Evolutionary conservation across 2,329 filamentous ascomycete genomes (phyloP), one percentile per base, ranked within the genome.

Genomic region (Pleomassaria siparia): DNA sequence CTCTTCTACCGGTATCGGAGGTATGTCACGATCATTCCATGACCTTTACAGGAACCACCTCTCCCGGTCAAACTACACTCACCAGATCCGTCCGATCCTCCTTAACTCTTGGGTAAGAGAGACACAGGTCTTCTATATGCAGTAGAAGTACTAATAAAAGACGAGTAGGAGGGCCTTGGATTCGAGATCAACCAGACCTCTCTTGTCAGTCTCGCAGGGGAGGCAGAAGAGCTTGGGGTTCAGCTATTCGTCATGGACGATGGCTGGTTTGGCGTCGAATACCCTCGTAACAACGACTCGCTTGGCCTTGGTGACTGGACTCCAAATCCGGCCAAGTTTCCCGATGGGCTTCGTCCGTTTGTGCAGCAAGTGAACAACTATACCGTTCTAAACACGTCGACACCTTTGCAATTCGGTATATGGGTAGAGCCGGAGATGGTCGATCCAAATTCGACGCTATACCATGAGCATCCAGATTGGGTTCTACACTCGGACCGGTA

Each of bases 381-480:
- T 5, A 71, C 74, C 2, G 74, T 76, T 0, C 65, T 73, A 2
- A 76, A 79, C 24, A 73, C 77, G 0, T 73, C 75, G 0, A 69
- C 72, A 0, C 73, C 77, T 2, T 63, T 87, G 39, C 73, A 76
- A 11, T 87, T 87, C 53, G 84, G 84, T 13, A 74, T 87, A 3
- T 87, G 84, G 84, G 75, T 87, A 2, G 84, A 87, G 60, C 83
- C 83, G 0, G 84, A 87, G 56, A 87, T 87, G 84, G 78, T 86
- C 41, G 85, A 82, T 47, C 79, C 80, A 1, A 80, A 82, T 44
- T 86, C 83, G 0, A 77, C 73, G 2, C 72, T 87, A 2, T 87
- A 86, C 60, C 64, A 75, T 1, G 69, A 80, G 36, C 83, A 87
- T 53, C 83, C 84, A 0, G 82, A 86, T 46, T 87, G 83, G 84